Evolutionary conservation across 352 stramenopile species (phyloP), one percentile per base, ranked within the genome.

Genomic region (Globisporangium recalcitrans): DNA sequence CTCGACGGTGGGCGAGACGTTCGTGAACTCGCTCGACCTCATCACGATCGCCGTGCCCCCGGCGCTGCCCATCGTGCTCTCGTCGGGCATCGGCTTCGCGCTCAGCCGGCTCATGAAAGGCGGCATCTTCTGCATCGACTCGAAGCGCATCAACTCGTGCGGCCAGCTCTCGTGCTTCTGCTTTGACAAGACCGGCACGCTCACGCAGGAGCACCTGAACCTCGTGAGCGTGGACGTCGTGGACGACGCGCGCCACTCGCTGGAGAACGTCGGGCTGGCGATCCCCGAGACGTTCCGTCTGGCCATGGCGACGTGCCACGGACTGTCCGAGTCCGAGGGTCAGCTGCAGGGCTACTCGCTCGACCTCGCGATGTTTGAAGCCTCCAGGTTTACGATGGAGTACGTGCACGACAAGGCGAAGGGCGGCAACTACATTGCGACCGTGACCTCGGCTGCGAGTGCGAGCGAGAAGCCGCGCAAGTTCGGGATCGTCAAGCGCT

Each of bases 101-200:
- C 67, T 86, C 26, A 73, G 64, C 8, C 74, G 80, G 4, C 71
- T 91, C 9, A 61, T 75, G 36, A 1, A 52, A 3, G 63, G 62
- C 14, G 74, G 72, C 29, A 73, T 91, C 29, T 83, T 79, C 53
- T 91, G 82, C 60, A 83, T 91, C 36, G 73, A 91, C 63, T 64
- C 82, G 11, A 67, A 86, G 52, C 76, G 81, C 4, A 75, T 92
- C 63, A 90, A 89, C 60, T 67, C 87, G 32, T 72, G 74, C 3
- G 82, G 82, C 1, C 80, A 92, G 48, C 63, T 92, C 9, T 68
- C 88, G 46, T 87, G 73, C 51, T 90, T 90, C 40, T 90, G 80
- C 66, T 92, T 92, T 29, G 83, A 92, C 70, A 92, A 92, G 70
- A 92, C 83, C 9, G 83, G 83, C 4, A 92, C 83, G 16, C 68